Evolutionary conservation across 305 asterid species (phyloP).

Genomic region (Fraxinus ornus): DNA sequence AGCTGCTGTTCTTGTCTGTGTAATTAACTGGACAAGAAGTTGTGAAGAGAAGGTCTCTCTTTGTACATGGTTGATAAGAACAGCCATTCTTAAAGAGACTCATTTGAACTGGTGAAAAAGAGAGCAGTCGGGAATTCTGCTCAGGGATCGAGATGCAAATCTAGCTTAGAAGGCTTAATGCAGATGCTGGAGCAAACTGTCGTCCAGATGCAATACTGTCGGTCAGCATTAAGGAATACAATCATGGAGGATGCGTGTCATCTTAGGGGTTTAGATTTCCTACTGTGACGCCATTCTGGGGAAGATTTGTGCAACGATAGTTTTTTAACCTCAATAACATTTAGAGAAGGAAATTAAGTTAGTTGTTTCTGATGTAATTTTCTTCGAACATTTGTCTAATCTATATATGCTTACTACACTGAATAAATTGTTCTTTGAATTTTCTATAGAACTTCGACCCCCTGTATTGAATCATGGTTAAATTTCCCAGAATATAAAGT

Average conservation of each 20-base stretch:
- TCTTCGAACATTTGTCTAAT: not conserved
- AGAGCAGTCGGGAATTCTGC: constrained; percentile 14
- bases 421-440: not conserved
- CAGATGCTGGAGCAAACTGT: not conserved
- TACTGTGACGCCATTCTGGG: not conserved
- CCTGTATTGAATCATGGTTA: not conserved
- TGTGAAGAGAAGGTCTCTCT: not conserved
- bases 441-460: not conserved
- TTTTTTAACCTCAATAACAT: not conserved
- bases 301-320: not conserved
- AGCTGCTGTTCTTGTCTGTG: not conserved
- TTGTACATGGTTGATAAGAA: constrained; percentile 10
- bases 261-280: not conserved
- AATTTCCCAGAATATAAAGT: not conserved
- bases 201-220: not conserved
- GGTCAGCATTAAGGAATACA: not conserved
- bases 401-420: not conserved
- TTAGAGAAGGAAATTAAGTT: not conserved
- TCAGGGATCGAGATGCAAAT: not conserved
- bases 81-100: not conserved
- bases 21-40: not conserved
- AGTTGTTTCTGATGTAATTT: not conserved
- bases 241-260: not conserved
- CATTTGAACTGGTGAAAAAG: not conserved
- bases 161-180: not conserved